phyloP scores from a whole-genome alignment of 306 rosid genomes.

The Cicer judaicum region DNA sequence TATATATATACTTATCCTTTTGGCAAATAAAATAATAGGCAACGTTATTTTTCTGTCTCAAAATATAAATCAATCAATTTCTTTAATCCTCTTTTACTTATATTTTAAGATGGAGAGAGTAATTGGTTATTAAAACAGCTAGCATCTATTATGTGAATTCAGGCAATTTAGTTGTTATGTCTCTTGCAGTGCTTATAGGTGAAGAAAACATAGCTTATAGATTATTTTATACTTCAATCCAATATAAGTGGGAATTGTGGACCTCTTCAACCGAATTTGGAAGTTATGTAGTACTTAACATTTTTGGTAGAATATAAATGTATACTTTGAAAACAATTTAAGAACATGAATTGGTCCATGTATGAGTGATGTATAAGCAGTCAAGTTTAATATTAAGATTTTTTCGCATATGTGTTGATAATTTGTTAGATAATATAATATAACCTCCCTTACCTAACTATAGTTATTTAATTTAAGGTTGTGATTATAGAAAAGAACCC shows the following conservation, averaged over 20 bases:
- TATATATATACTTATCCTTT: constrained; percentile 15
- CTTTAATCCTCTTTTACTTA: no score
- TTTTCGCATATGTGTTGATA: no score
- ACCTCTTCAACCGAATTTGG: constrained; percentile 38
- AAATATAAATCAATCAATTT: no score
- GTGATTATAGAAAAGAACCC: no score
- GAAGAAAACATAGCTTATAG: constrained; percentile 29
- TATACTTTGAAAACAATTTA: background rate
- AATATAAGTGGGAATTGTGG: constrained; percentile 38
- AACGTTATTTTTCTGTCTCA: no score
- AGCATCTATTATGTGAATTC: constrained; percentile 11
- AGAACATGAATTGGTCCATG: constrained; percentile 37
- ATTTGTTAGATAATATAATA: no score
- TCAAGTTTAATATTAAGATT: background rate
- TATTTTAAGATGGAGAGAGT: no score
- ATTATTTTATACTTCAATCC: constrained; percentile 17
- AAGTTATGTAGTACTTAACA: constrained; percentile 22
- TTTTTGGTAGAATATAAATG: constrained; percentile 17
- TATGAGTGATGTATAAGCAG: constrained; percentile 45
- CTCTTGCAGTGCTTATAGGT: constrained; percentile 33
- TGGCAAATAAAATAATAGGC: no score
- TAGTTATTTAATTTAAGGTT: no score
- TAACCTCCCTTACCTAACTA: no score
- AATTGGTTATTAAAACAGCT: background rate
- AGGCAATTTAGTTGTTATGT: constrained; percentile 23